Base-by-base conservation (phyloP, 257 asterid species). In the Nyctanthes arbortristis region DNA sequence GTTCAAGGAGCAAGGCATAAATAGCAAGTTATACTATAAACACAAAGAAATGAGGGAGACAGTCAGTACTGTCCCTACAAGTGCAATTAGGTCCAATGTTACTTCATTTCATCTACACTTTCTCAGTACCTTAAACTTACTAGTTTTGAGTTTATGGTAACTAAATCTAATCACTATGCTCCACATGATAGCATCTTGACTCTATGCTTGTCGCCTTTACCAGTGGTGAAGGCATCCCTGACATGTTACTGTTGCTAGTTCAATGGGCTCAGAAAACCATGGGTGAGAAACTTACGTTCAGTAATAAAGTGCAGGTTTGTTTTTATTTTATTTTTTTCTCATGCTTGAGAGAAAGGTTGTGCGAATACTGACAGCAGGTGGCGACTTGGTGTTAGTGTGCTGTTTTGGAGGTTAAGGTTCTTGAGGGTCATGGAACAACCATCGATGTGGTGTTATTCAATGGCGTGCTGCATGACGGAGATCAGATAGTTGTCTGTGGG, bases 171-270 rank as follows among this genome's bases (percentile, higher is more conserved):
- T 18, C 55, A 35, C 56, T 63, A 52, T 75, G 33, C 30, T 65
- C 29, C 34, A 13, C 75, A 25, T 60, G 28, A 55, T 63, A 45
- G 63, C 74, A 52, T 60, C 40, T 22, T 75, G 33, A 49, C 76
- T 64, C 36, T 67, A 58, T 29, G 69, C 61, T 45, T 73, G 25
- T 30, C 65, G 74, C 39, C 65, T 63, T 62, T 63, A 73, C n/a
- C 82, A 93, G 99, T 67, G 99, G 97, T 69, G 99, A 94, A 85
- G 99, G 97, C 39, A 76, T 94, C 72, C 99, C 97, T 11, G 99
- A 94, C 66, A 72, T 94, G 39, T 73, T 94, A 69, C 73, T 94
- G 54, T 79, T 89, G 62, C 86, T 94, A 76, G 89, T 91, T 45
- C 90, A 94, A 34, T 89, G 99, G 99, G 76, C 99, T 37, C 96